phyloP scores from a whole-genome alignment of 2,329 filamentous ascomycete species.

The Aspergillus caelatus region DNA sequence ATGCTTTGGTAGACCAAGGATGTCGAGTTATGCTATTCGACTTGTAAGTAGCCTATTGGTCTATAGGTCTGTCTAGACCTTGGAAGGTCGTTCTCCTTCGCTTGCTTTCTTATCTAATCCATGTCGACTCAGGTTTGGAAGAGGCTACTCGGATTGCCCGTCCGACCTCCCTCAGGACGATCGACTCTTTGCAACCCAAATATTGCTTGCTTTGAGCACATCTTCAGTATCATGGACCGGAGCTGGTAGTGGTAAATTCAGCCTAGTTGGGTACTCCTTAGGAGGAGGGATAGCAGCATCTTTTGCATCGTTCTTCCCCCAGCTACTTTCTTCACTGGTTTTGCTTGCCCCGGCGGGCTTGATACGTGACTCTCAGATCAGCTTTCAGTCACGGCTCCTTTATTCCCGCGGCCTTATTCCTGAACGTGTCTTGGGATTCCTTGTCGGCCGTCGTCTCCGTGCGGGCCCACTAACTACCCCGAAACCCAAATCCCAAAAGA shows the following conservation, averaged over 20 bases:
- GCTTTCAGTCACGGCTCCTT: slow-evolving; percentile 62
- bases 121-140: slow-evolving; percentile 50
- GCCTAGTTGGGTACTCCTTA: slow-evolving; percentile 76
- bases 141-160: slow-evolving; percentile 76
- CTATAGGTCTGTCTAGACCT: neutral
- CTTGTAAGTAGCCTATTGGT: slow-evolving; percentile 41
- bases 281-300: slow-evolving; percentile 73
- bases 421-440: slow-evolving; percentile 55
- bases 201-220: slow-evolving; percentile 70
- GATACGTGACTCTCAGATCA: slow-evolving; percentile 66
- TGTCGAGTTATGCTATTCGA: slow-evolving; percentile 80
- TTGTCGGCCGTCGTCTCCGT: slow-evolving; percentile 56
- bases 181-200: slow-evolving; percentile 73
- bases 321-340: slow-evolving; percentile 69
- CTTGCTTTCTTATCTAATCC: slow-evolving; percentile 7
- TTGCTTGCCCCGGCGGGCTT: slow-evolving; percentile 80
- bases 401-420: slow-evolving; percentile 66
- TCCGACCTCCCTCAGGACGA: slow-evolving; percentile 69
- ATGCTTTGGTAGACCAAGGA: slow-evolving; percentile 65
- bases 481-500: slow-evolving; percentile 34
- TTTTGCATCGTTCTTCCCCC: slow-evolving; percentile 70
- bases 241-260: slow-evolving; percentile 57
- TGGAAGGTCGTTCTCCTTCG: neutral
- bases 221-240: slow-evolving; percentile 70
- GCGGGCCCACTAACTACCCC: slow-evolving; percentile 43